Evolutionary conservation across 495 filamentous ascomycete species (phyloP).

Genomic region (Lophium mytilinum): DNA sequence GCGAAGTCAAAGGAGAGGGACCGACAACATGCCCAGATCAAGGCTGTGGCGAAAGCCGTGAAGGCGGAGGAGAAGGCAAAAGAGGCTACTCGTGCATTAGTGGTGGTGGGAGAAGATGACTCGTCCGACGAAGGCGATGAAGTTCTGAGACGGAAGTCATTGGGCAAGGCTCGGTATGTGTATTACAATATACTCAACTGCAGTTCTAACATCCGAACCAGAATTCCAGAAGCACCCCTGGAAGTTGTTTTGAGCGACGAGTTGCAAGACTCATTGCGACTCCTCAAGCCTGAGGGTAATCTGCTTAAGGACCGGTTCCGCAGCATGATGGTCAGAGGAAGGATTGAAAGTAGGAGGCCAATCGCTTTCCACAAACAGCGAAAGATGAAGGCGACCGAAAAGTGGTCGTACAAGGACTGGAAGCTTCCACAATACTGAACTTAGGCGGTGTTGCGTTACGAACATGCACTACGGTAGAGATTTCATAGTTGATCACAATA

Average conservation of each 20-base stretch:
- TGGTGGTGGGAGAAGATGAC: constrained; percentile 40
- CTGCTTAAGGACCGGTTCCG: constrained; percentile 85
- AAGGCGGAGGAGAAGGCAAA: constrained; percentile 47
- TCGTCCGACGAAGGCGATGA: constrained; percentile 46
- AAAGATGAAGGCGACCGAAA: constrained; percentile 75
- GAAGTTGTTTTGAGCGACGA: constrained; percentile 91
- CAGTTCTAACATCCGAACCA: constrained; percentile 25
- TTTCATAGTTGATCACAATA: background rate
- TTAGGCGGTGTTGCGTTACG: too few relatives aligned
- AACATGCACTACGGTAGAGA: too few relatives aligned
- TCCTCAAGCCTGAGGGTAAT: constrained; percentile 90
- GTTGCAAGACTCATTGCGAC: constrained; percentile 78
- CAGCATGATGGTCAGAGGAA: constrained; percentile 78
- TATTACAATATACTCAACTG: background rate
- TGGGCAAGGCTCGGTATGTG: constrained; percentile 63
- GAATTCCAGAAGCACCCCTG: constrained; percentile 66
- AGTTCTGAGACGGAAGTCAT: constrained; percentile 61
- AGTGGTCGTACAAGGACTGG: constrained; percentile 97
- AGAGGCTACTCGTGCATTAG: constrained; percentile 20
- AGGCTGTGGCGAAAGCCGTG: constrained; percentile 55
- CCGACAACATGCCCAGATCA: constrained; percentile 45
- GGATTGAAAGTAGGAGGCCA: constrained; percentile 72
- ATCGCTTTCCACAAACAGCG: constrained; percentile 71
- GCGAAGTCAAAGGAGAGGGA: constrained; percentile 65
- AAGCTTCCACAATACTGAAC: constrained; percentile 32